Evolutionary conservation across 768 basidiomycete genomes (phyloP).

Genomic region (Chalciporus pseudorubinellus): DNA sequence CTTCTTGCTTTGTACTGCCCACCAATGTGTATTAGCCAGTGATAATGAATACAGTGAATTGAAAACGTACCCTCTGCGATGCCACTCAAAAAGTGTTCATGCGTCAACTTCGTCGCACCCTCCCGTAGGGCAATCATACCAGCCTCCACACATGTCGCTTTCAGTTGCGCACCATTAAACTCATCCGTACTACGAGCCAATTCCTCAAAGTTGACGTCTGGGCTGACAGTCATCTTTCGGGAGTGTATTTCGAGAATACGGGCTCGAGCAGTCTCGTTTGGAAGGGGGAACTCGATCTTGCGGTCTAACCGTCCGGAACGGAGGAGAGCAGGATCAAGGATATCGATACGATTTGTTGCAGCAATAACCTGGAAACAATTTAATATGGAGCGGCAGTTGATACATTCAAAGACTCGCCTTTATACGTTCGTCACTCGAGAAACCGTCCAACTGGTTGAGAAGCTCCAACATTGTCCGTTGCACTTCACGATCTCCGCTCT

Average conservation of each 20-base stretch:
- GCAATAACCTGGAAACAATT: constrained; percentile 77
- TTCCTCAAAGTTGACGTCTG: constrained; percentile 96
- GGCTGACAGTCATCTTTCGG: constrained; percentile 86
- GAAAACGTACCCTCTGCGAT: constrained; percentile 73
- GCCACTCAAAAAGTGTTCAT: constrained; percentile 95
- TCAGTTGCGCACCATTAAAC: constrained; percentile 95
- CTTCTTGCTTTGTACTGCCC: constrained; percentile 96
- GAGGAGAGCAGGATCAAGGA: constrained; percentile 96
- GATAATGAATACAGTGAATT: not conserved
- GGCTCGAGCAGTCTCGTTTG: constrained; percentile 94
- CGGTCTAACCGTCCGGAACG: constrained; percentile 96
- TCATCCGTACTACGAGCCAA: constrained; percentile 96
- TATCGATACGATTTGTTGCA: constrained; percentile 98
- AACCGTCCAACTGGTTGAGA: constrained; percentile 96
- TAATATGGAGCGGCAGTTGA: not conserved
- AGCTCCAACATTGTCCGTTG: constrained; percentile 99
- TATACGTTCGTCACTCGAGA: constrained; percentile 95
- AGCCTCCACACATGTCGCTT: constrained; percentile 98
- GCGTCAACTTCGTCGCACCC: constrained; percentile 82
- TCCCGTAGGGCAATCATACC: constrained; percentile 98
- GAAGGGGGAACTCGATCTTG: constrained; percentile 98
- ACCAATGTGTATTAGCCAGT: constrained; percentile 22
- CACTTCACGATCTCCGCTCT: constrained; percentile 99
- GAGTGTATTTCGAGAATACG: constrained; percentile 96
- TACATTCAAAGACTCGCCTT: constrained; percentile 54